phyloP scores from a whole-genome alignment of 176 grass and related monocot species.

The Hordeum marinum region DNA sequence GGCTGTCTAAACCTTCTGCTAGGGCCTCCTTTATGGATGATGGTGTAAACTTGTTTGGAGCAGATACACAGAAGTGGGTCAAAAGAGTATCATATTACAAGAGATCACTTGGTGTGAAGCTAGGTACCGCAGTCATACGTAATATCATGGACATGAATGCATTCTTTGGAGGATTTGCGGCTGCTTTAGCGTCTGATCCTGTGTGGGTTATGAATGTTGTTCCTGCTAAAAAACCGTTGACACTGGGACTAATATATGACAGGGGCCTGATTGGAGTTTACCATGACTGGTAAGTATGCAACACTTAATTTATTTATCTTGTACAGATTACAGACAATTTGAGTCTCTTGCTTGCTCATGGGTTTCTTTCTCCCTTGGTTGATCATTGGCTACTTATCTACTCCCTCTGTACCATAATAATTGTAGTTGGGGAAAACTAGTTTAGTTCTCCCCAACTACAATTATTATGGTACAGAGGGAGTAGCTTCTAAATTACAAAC shows the following conservation, averaged over 20 bases:
- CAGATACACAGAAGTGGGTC: slow-evolving; percentile 60
- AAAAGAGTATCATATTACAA: slow-evolving; percentile 78
- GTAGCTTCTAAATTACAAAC: not conserved
- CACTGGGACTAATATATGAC: slow-evolving; percentile 77
- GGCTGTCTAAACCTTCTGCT: slow-evolving; percentile 56
- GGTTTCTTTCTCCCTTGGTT: not conserved
- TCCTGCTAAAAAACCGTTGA: slow-evolving; percentile 62
- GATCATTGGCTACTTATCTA: not conserved
- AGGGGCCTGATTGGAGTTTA: slow-evolving; percentile 91
- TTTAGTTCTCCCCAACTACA: too few relatives aligned
- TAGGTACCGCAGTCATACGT: slow-evolving; percentile 53
- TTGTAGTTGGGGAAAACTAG: too few relatives aligned
- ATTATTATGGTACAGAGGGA: too few relatives aligned
- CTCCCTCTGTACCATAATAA: too few relatives aligned
- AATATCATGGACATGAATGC: slow-evolving; percentile 99
- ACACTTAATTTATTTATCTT: not conserved
- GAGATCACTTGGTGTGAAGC: slow-evolving; percentile 64
- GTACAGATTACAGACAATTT: not conserved
- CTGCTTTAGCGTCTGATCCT: slow-evolving; percentile 58
- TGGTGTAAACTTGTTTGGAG: slow-evolving; percentile 53
- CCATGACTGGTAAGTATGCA: slow-evolving; percentile 70
- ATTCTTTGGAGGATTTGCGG: slow-evolving; percentile 73
- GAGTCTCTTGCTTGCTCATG: not conserved
- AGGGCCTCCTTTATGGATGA: slow-evolving; percentile 55
- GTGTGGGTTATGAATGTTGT: slow-evolving; percentile 98